A percentile compares a stretch with the other conserved stretches of the same genome.
Conservation (phyloP, 768 basidiomycete genomes). For the Serendipita sp. region DNA sequence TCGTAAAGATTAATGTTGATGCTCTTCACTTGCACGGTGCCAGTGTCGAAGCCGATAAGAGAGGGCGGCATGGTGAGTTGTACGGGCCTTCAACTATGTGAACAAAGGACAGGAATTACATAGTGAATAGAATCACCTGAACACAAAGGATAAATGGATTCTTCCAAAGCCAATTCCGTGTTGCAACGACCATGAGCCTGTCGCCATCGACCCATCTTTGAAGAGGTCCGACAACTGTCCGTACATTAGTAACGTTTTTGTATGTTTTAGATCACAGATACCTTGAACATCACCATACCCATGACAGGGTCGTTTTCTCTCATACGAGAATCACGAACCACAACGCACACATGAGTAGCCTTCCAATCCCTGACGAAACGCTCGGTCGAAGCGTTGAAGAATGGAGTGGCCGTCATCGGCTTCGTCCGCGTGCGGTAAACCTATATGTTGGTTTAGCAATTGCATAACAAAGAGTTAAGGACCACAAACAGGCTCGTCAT, state of each 20-base stretch:
- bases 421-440: not conserved
- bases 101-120: not conserved
- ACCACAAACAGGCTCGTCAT: not conserved
- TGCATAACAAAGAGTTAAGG: not conserved
- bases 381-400: constrained; percentile 4
- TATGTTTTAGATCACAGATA: not conserved
- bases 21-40: not conserved
- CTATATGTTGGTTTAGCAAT: not conserved
- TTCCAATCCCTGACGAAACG: constrained; percentile 6
- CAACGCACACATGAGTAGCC: not conserved
- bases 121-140: not conserved
- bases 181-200: constrained; percentile 3
- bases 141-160: constrained; percentile 1
- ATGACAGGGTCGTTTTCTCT: constrained; percentile 8
- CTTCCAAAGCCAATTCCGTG: not conserved
- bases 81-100: not conserved
- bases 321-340: constrained; percentile 8
- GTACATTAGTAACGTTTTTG: not conserved
- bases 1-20: not conserved
- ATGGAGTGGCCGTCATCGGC: not conserved
- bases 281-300: constrained; percentile 7
- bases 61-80: constrained; percentile 1
- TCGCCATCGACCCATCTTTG: not conserved
- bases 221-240: not conserved
- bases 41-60: not conserved